Evolutionary conservation across 345 rosid species (phyloP).

Genomic region (Linum usitatissimum): DNA sequence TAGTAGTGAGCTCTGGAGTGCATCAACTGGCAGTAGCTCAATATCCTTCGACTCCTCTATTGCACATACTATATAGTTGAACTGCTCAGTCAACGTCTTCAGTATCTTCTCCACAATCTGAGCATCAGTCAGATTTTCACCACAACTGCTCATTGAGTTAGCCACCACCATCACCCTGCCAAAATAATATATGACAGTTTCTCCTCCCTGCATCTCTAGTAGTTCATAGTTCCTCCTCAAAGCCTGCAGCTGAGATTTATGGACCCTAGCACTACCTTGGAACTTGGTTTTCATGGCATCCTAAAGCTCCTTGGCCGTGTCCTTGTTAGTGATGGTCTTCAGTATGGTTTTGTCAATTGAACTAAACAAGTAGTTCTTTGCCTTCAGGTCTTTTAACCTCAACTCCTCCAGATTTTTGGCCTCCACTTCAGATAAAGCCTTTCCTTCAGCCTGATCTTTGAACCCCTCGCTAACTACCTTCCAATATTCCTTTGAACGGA

Average conservation of each 20-base stretch:
- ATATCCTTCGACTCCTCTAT: background rate
- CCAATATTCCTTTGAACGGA: conserved; percentile 3
- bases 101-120: background rate
- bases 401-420: background rate
- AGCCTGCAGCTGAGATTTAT: background rate
- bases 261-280: background rate
- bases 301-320: background rate
- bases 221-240: background rate
- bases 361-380: background rate
- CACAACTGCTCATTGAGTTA: background rate
- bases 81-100: background rate
- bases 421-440: background rate
- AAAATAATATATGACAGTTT: background rate
- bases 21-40: background rate
- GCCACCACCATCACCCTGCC: background rate
- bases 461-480: background rate
- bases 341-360: background rate
- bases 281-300: background rate
- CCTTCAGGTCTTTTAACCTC: background rate
- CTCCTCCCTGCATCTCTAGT: background rate
- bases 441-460: background rate
- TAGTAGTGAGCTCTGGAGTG: background rate
- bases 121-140: background rate
- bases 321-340: background rate
- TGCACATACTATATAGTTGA: background rate